Percentiles rank a stretch among this genome's conserved stretches.
phyloP scores from a whole-genome alignment of 441 rosid genomes.

The Sinapis alba region DNA sequence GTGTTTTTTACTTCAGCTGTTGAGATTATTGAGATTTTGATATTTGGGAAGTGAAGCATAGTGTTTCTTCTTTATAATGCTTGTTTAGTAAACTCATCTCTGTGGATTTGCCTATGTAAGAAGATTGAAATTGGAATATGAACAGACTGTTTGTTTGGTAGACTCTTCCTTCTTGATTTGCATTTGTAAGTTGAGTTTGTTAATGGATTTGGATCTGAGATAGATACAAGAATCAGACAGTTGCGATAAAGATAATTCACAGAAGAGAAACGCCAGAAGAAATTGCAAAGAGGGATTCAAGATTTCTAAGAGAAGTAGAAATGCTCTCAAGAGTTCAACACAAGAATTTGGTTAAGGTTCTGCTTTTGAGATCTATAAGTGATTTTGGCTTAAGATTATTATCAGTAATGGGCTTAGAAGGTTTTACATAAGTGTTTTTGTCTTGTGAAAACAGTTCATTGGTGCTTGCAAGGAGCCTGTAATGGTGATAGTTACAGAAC shows the following conservation, averaged over 20 bases:
- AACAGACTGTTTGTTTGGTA: neutral
- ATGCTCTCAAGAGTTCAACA: conserved; percentile 67
- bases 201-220: conserved; percentile 23
- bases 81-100: conserved; percentile 6
- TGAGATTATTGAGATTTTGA: conserved; percentile 11
- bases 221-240: conserved; percentile 65
- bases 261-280: conserved; percentile 62
- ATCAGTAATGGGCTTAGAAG: neutral
- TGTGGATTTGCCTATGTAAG: conserved; percentile 1
- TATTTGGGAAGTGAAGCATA: conserved; percentile 9
- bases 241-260: conserved; percentile 61
- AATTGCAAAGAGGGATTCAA: conserved; percentile 53
- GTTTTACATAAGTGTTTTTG: neutral
- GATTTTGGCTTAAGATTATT: neutral
- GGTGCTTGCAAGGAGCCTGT: conserved; percentile 73
- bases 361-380: conserved; percentile 2
- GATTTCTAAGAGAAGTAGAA: conserved; percentile 63
- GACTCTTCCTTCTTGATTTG: neutral
- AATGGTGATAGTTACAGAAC: conserved; percentile 73
- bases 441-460: conserved; percentile 49
- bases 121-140: neutral
- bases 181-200: neutral
- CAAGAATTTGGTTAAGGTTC: conserved; percentile 67
- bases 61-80: conserved; percentile 6
- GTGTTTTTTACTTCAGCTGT: neutral